Evolutionary conservation across 2,329 filamentous ascomycete genomes (phyloP).

Genomic region (Bipolaris oryzae): DNA sequence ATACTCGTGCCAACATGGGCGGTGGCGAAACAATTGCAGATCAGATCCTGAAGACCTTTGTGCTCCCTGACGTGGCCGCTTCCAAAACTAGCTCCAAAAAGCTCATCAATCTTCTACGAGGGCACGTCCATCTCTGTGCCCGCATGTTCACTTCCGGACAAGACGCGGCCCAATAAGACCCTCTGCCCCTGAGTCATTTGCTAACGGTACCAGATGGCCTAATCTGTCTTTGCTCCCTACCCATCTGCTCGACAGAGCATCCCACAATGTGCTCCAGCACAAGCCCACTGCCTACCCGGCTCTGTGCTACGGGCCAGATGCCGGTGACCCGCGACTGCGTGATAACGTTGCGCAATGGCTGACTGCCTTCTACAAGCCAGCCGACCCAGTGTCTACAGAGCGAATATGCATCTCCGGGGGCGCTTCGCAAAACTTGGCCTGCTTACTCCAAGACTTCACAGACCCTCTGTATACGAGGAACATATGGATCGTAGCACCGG

Average conservation of each 20-base stretch:
- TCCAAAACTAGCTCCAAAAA: conserved; percentile 39
- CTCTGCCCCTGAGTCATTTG: conserved; percentile 9
- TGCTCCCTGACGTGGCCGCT: conserved; percentile 41
- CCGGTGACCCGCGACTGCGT: conserved; percentile 64
- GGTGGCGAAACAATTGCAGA: conserved; percentile 16
- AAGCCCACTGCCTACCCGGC: conserved; percentile 64
- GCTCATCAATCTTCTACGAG: conserved; percentile 46
- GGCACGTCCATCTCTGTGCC: conserved; percentile 30
- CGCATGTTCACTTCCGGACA: conserved; percentile 15
- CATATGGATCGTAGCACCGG: conserved; percentile 81
- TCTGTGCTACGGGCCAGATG: conserved; percentile 81
- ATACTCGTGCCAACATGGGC: conserved; percentile 21
- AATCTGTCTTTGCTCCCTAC: conserved; percentile 68
- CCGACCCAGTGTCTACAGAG: conserved; percentile 54
- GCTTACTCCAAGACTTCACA: conserved; percentile 77
- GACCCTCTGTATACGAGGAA: conserved; percentile 76
- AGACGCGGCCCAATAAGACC: conserved; percentile 23
- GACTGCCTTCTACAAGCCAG: conserved; percentile 62
- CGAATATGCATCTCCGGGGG: conserved; percentile 84
- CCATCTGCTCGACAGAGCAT: conserved; percentile 64
- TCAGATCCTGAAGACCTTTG: conserved; percentile 19
- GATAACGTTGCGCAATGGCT: conserved; percentile 74
- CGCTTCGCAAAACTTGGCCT: conserved; percentile 81
- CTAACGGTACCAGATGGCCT: conserved; percentile 65
- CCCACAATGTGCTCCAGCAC: conserved; percentile 66